phyloP scores from a whole-genome alignment of 306 rosid genomes.

The Prunus mira region DNA sequence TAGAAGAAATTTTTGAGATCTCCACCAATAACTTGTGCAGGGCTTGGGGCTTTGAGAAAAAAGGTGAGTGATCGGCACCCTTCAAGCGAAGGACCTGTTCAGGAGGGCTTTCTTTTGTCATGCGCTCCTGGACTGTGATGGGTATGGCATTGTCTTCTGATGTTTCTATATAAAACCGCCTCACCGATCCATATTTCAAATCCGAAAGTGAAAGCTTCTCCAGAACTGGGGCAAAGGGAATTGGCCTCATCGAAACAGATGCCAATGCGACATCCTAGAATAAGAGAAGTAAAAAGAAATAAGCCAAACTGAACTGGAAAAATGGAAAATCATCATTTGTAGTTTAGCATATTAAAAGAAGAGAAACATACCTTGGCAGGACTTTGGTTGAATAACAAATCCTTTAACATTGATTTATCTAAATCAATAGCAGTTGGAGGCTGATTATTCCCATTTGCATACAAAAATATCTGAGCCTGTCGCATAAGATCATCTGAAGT shows the following conservation, averaged over 20 bases:
- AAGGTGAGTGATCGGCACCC: constrained; percentile 92
- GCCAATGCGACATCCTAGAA: constrained; percentile 87
- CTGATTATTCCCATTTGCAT: constrained; percentile 70
- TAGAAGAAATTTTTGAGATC: constrained; percentile 56
- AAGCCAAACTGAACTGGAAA: constrained; percentile 6
- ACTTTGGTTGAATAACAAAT: constrained; percentile 83
- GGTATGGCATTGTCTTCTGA: constrained; percentile 90
- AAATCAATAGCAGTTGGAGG: constrained; percentile 91
- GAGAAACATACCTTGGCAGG: constrained; percentile 65
- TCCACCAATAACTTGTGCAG: constrained; percentile 83
- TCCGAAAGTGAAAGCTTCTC: constrained; percentile 81
- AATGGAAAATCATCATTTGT: neutral
- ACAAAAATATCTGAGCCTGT: constrained; percentile 77
- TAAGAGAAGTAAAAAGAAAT: constrained; percentile 19
- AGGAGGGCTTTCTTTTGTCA: constrained; percentile 73
- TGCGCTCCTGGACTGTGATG: constrained; percentile 60
- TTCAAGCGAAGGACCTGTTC: constrained; percentile 70
- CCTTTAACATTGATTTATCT: constrained; percentile 69
- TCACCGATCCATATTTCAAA: constrained; percentile 67
- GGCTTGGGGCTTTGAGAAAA: constrained; percentile 98
- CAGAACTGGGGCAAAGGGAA: constrained; percentile 79
- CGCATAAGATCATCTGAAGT: constrained; percentile 82
- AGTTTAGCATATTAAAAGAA: neutral
- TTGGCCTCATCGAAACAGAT: constrained; percentile 88
- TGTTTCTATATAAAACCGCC: constrained; percentile 84